Percentiles rank a stretch among this genome's conserved stretches.
Evolutionary conservation across 331 rosid species (phyloP).

Genomic region (Acacia concinna): DNA sequence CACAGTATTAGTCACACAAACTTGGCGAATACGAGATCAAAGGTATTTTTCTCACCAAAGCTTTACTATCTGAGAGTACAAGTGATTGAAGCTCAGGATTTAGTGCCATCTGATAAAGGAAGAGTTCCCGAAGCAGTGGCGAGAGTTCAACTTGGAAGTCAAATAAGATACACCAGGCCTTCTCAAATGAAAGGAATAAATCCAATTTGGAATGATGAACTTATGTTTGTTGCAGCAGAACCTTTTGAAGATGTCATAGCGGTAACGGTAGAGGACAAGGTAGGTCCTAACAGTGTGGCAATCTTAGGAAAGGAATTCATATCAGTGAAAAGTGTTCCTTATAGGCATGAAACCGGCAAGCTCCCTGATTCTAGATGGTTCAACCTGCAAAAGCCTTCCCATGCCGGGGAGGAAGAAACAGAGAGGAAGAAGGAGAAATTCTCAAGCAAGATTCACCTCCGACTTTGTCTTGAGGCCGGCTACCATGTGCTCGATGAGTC

Average conservation of each 20-base stretch:
- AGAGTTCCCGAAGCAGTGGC: constrained; percentile 53
- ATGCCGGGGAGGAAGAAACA: constrained; percentile 44
- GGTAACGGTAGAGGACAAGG: constrained; percentile 64
- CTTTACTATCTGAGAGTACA: constrained; percentile 75
- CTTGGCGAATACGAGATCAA: constrained; percentile 70
- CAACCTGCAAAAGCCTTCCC: constrained; percentile 59
- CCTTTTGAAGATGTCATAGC: constrained; percentile 73
- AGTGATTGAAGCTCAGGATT: constrained; percentile 89
- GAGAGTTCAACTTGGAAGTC: constrained; percentile 62
- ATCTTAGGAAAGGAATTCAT: constrained; percentile 62
- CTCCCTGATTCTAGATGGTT: constrained; percentile 74
- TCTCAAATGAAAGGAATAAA: constrained; percentile 40
- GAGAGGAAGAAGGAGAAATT: constrained; percentile 83
- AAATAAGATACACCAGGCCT: constrained; percentile 49
- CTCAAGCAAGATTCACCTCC: constrained; percentile 84
- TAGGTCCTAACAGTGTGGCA: constrained; percentile 61
- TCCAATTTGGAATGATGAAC: constrained; percentile 84
- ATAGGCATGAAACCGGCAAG: constrained; percentile 53
- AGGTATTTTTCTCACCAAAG: constrained; percentile 92
- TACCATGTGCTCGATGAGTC: constrained; percentile 97
- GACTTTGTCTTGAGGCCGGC: constrained; percentile 63
- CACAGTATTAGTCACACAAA: constrained; percentile 69
- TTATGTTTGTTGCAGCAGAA: constrained; percentile 86
- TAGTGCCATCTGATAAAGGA: constrained; percentile 61
- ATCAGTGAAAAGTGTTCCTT: constrained; percentile 52